phyloP scores from a whole-genome alignment of 257 asterid genomes.

The Salvia splendens region DNA sequence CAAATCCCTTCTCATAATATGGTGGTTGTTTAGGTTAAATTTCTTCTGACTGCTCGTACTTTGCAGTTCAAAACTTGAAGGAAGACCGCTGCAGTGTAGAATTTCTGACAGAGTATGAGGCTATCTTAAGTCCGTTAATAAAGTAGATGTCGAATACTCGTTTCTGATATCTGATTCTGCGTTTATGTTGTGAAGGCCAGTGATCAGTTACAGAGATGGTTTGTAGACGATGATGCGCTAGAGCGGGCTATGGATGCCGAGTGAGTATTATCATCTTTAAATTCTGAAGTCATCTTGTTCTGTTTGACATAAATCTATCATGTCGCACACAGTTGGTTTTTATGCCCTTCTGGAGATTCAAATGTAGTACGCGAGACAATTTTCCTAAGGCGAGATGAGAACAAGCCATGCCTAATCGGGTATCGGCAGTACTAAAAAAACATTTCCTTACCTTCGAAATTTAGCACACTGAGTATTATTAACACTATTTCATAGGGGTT shows the following conservation, averaged over 20 bases:
- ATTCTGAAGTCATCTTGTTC: not conserved
- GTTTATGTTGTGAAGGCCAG: constrained; percentile 53
- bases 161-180: constrained; percentile 13
- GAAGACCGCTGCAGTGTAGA: constrained; percentile 75
- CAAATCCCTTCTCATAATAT: no score
- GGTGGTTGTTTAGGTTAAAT: no score
- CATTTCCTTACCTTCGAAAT: not conserved
- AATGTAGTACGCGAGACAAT: constrained; percentile 58
- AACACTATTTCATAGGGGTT: constrained; percentile 46
- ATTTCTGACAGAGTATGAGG: constrained; percentile 80
- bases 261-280: constrained; percentile 43
- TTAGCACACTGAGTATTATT: no score
- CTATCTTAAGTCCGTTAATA: not conserved
- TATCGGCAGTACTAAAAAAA: constrained; percentile 29
- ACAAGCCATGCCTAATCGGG: constrained; percentile 69
- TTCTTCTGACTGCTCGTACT: no score
- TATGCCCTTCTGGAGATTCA: constrained; percentile 59
- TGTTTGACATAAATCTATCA: no score
- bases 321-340: constrained; percentile 61
- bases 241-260: constrained; percentile 88
- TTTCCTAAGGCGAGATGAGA: constrained; percentile 72
- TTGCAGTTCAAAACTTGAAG: constrained; percentile 87
- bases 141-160: no score
- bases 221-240: constrained; percentile 79
- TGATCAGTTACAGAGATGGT: constrained; percentile 70